These are phyloP conservation scores for Fusarium albosuccineum DNA, from an alignment of 2,329 filamentous ascomycete species.

Conservation along the genomic window DNA sequence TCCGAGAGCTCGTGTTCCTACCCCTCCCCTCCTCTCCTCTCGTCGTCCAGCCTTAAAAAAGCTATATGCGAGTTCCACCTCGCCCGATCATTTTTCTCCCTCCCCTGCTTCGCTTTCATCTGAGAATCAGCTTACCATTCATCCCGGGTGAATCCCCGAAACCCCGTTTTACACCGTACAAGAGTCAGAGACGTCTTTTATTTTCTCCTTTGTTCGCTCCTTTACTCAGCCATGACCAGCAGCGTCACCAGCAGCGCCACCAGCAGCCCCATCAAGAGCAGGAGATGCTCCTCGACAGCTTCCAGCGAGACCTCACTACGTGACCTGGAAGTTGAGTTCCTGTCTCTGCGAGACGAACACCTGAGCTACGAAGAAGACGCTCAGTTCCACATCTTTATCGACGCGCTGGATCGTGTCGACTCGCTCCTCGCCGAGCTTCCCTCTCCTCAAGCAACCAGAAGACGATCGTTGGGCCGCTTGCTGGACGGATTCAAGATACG, in stretches of 20 bases:
- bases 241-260: conserved; percentile 19
- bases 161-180: conserved; percentile 4
- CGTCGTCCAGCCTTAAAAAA: conserved; percentile 22
- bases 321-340: conserved; percentile 41
- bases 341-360: conserved; percentile 40
- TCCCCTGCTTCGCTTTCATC: conserved; percentile 11
- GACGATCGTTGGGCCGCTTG: conserved; percentile 38
- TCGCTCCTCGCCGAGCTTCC: conserved; percentile 36
- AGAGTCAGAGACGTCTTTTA: conserved; percentile 2
- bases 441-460: conserved; percentile 26
- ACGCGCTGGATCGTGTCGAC: conserved; percentile 43
- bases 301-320: conserved; percentile 38
- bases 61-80: conserved; percentile 21
- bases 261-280: conserved; percentile 31
- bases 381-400: conserved; percentile 45
- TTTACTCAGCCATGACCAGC: conserved; percentile 31
- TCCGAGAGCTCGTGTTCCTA: conserved; percentile 27
- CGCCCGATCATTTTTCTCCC: conserved; percentile 12
- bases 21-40: conserved; percentile 18
- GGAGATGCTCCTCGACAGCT: conserved; percentile 35
- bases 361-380: conserved; percentile 44
- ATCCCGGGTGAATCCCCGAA: conserved; percentile 1
- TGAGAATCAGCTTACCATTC: conserved; percentile 3
- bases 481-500: conserved; percentile 36
- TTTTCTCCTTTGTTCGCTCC: not conserved